These are phyloP conservation scores for Tranzscheliella williamsii DNA, from an alignment of 1,284 basidiomycete species.

Conservation along the genomic window DNA sequence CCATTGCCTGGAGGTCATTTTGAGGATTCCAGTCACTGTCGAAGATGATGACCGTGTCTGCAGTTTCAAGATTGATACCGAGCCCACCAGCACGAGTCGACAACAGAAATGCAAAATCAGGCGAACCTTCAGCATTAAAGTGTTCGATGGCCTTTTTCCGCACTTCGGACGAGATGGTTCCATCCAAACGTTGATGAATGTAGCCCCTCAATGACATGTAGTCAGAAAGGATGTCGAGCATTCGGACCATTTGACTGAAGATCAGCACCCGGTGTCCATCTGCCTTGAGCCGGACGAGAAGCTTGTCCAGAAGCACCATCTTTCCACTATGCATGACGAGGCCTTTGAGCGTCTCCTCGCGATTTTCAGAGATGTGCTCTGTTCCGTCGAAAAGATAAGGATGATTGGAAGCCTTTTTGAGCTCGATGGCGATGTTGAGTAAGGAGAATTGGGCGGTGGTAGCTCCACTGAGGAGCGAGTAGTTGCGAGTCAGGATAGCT, in stretches of 20 bases:
- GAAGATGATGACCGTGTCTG: slow-evolving; percentile 98
- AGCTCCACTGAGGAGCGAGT: slow-evolving; percentile 82
- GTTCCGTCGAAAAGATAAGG: slow-evolving; percentile 97
- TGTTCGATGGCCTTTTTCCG: slow-evolving; percentile 83
- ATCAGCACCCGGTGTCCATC: slow-evolving; percentile 64
- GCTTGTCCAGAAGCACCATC: slow-evolving; percentile 64
- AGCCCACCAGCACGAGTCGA: slow-evolving; percentile 59
- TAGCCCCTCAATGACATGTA: slow-evolving; percentile 90
- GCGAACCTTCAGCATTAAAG: slow-evolving; percentile 74
- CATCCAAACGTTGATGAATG: slow-evolving; percentile 78
- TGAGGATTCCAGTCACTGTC: slow-evolving; percentile 89
- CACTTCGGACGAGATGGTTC: slow-evolving; percentile 73
- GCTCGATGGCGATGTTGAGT: slow-evolving; percentile 61
- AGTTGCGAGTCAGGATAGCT: slow-evolving; percentile 97
- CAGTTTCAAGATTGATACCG: slow-evolving; percentile 70
- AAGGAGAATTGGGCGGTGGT: slow-evolving; percentile 80
- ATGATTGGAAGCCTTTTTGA: slow-evolving; percentile 71
- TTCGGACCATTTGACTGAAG: slow-evolving; percentile 95
- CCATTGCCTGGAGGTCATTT: slow-evolving; percentile 99
- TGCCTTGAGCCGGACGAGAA: slow-evolving; percentile 62
- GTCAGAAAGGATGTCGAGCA: slow-evolving; percentile 97
- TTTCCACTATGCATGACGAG: slow-evolving; percentile 64
- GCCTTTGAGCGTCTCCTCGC: slow-evolving; percentile 70
- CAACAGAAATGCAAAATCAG: slow-evolving; percentile 66
- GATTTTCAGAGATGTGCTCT: slow-evolving; percentile 74